Conservation (phyloP, 2,329 filamentous ascomycete species). For the Elsinoe ampelina region DNA sequence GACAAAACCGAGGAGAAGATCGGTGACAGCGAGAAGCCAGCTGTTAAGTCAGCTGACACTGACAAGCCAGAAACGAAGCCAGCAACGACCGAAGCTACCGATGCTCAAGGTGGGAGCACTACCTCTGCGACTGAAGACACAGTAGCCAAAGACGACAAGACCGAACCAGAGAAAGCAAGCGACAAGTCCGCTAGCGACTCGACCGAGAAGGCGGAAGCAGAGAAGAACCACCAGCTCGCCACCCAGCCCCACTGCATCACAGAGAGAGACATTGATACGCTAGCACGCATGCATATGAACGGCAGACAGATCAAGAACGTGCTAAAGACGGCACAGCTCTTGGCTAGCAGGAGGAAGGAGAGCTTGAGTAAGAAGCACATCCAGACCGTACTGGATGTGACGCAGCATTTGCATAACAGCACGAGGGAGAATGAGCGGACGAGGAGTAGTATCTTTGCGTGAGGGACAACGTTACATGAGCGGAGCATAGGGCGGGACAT, state of each 20-base stretch:
- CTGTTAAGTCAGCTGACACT: background rate
- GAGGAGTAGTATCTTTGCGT: conserved; percentile 17
- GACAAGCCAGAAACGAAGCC: background rate
- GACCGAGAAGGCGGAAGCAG: background rate
- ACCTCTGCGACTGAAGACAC: background rate
- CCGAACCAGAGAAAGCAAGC: conserved; percentile 11
- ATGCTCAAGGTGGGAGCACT: background rate
- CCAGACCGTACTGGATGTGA: conserved; percentile 27
- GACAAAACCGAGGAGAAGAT: background rate
- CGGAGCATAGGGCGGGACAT: background rate
- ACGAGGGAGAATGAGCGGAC: conserved; percentile 21
- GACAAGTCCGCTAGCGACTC: conserved; percentile 8
- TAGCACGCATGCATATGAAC: conserved; percentile 28
- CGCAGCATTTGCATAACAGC: conserved; percentile 25
- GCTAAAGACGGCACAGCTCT: conserved; percentile 32
- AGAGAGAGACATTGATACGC: conserved; percentile 24
- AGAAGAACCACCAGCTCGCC: conserved; percentile 14
- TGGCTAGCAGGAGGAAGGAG: conserved; percentile 22
- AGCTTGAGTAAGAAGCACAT: conserved; percentile 24
- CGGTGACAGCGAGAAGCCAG: background rate
- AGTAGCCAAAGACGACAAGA: background rate
- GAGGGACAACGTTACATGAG: background rate
- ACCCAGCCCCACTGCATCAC: conserved; percentile 24
- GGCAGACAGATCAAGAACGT: conserved; percentile 37
- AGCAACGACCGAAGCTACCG: background rate